Evolutionary conservation across 495 filamentous ascomycete genomes (phyloP).

Genomic region (Podospora pseudopauciseta): DNA sequence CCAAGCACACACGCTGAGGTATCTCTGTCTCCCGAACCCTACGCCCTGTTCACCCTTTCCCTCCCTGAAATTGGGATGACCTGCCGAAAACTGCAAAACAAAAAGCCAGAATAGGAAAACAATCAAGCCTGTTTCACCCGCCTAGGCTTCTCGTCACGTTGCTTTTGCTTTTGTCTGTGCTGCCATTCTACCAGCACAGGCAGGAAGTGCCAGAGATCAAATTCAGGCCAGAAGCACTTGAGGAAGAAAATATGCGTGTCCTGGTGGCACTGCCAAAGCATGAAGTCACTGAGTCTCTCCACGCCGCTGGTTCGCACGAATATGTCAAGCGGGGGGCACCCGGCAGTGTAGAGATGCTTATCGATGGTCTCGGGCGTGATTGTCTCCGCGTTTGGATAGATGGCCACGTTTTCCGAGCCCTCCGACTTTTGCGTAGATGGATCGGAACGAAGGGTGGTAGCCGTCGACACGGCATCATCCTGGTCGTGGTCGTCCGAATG

Average conservation of each 20-base stretch:
- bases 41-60: background rate
- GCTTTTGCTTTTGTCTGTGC: slow-evolving; percentile 57
- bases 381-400: slow-evolving; percentile 64
- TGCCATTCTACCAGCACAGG: slow-evolving; percentile 93
- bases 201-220: slow-evolving; percentile 90
- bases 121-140: slow-evolving; percentile 26
- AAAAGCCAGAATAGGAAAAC: background rate
- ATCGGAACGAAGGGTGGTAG: slow-evolving; percentile 44
- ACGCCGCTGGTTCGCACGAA: slow-evolving; percentile 90
- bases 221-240: slow-evolving; percentile 92
- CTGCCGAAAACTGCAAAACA: background rate
- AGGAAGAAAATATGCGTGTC: slow-evolving; percentile 89
- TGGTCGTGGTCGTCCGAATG: slow-evolving; percentile 35
- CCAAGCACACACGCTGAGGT: background rate
- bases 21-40: background rate
- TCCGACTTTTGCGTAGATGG: slow-evolving; percentile 48
- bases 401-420: slow-evolving; percentile 23
- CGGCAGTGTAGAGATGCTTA: slow-evolving; percentile 77
- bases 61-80: background rate
- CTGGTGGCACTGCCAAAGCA: slow-evolving; percentile 97
- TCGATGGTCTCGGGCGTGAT: slow-evolving; percentile 78
- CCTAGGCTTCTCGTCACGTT: slow-evolving; percentile 40
- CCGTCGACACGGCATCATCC: slow-evolving; percentile 56
- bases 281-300: slow-evolving; percentile 88
- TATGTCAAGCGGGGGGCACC: slow-evolving; percentile 81